Percentiles rank a stretch among this genome's conserved stretches.
phyloP scores from a whole-genome alignment of 202 grass and related monocot species.

The Brachypodium distachyon region DNA sequence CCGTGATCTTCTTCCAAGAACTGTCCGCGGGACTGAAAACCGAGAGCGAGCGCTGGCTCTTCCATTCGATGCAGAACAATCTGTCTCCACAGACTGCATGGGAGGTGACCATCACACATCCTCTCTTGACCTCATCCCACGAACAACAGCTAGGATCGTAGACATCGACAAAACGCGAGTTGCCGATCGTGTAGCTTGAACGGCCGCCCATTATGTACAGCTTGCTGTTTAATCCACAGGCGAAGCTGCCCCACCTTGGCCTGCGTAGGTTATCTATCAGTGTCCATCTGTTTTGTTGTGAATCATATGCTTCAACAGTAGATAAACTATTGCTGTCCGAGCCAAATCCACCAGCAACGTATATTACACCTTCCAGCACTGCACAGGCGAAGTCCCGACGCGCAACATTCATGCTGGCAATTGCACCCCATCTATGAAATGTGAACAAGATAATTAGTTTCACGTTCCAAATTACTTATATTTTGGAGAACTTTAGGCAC shows the following conservation, averaged over 20 bases:
- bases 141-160: conserved; percentile 20
- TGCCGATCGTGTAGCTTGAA: conserved; percentile 76
- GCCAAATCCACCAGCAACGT: conserved; percentile 59
- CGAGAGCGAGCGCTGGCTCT: conserved; percentile 35
- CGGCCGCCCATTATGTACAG: conserved; percentile 69
- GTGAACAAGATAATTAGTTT: neutral
- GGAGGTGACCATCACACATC: conserved; percentile 79
- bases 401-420: conserved; percentile 71
- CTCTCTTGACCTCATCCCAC: conserved; percentile 65
- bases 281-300: conserved; percentile 39
- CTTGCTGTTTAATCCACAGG: conserved; percentile 17
- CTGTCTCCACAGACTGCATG: conserved; percentile 25
- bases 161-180: conserved; percentile 42
- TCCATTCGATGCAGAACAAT: conserved; percentile 73
- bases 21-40: conserved; percentile 30
- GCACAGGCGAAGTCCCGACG: conserved; percentile 59
- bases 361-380: conserved; percentile 43
- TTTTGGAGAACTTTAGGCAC: neutral
- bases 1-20: conserved; percentile 35
- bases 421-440: conserved; percentile 39
- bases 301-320: conserved; percentile 59
- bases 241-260: conserved; percentile 69
- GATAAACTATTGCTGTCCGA: conserved; percentile 28
- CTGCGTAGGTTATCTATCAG: conserved; percentile 41
- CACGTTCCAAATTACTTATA: neutral